phyloP scores from a whole-genome alignment of 805 yeast species.

The Cyberlindnera saturnus region DNA sequence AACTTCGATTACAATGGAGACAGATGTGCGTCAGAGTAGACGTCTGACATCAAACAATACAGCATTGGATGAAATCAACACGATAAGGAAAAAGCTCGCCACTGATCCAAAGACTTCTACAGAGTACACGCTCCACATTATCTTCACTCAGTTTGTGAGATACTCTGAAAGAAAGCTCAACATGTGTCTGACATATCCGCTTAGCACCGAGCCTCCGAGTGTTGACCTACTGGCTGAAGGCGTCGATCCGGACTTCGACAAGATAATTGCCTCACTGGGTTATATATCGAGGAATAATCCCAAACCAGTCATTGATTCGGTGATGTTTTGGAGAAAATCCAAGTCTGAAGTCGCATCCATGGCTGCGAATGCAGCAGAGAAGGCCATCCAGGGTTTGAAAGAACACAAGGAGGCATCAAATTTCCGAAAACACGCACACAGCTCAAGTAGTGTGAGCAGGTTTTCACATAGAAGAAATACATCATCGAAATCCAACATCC shows the following conservation, averaged over 20 bases:
- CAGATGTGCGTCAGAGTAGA: constrained; percentile 1
- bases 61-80: constrained; percentile 18
- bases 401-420: constrained; percentile 26
- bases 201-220: constrained; percentile 71
- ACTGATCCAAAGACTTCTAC: constrained; percentile 67
- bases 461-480: constrained; percentile 43
- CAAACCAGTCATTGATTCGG: constrained; percentile 93
- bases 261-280: constrained; percentile 80
- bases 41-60: constrained; percentile 16
- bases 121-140: constrained; percentile 88
- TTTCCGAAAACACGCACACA: constrained; percentile 25
- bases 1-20: constrained; percentile 1
- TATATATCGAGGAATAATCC: constrained; percentile 87
- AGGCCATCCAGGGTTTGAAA: constrained; percentile 25
- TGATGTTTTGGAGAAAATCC: constrained; percentile 96
- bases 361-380: constrained; percentile 49
- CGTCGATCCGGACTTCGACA: constrained; percentile 79
- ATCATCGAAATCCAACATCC: constrained; percentile 38
- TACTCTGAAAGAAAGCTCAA: constrained; percentile 85
- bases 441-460: constrained; percentile 27
- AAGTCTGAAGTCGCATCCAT: constrained; percentile 80
- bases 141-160: constrained; percentile 93
- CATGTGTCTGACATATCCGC: constrained; percentile 57
- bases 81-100: constrained; percentile 32
- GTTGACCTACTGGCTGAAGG: constrained; percentile 79